Conservation (phyloP, 306 rosid genomes). For the Quercus alba region DNA sequence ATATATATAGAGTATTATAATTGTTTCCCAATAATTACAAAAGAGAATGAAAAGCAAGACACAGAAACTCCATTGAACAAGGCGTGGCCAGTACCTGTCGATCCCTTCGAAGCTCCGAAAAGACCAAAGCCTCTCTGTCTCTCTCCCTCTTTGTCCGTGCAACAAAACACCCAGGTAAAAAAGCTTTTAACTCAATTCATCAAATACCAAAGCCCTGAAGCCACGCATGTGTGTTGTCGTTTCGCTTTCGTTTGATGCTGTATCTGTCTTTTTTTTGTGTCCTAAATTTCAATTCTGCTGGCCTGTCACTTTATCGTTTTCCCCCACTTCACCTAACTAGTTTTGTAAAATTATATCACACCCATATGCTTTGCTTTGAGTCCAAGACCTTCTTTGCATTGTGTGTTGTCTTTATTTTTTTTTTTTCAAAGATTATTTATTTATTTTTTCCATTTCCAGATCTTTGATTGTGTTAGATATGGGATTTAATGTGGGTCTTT, state of each 20-base stretch:
- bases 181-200: neutral
- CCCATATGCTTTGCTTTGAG: slow-evolving; percentile 58
- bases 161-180: neutral
- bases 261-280: neutral
- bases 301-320: slow-evolving; percentile 47
- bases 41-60: neutral
- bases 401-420: neutral
- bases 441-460: neutral
- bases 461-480: slow-evolving; percentile 18
- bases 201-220: slow-evolving; percentile 24
- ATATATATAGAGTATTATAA: too few relatives aligned
- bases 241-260: slow-evolving; percentile 50
- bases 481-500: slow-evolving; percentile 6
- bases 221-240: slow-evolving; percentile 30
- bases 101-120: slow-evolving; percentile 31
- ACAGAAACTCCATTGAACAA: neutral
- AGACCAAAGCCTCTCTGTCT: slow-evolving; percentile 14
- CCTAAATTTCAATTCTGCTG: slow-evolving; percentile 38
- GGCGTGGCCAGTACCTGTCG: slow-evolving; percentile 14
- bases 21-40: neutral
- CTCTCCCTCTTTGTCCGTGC: neutral
- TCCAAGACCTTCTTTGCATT: slow-evolving; percentile 57
- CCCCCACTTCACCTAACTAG: slow-evolving; percentile 49
- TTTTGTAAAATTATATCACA: slow-evolving; percentile 5
- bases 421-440: neutral